A percentile compares a stretch with the other conserved stretches of the same genome.
These are phyloP conservation scores for Syzygium malaccense DNA, from an alignment of 441 rosid genomes.

Conservation along the genomic window DNA sequence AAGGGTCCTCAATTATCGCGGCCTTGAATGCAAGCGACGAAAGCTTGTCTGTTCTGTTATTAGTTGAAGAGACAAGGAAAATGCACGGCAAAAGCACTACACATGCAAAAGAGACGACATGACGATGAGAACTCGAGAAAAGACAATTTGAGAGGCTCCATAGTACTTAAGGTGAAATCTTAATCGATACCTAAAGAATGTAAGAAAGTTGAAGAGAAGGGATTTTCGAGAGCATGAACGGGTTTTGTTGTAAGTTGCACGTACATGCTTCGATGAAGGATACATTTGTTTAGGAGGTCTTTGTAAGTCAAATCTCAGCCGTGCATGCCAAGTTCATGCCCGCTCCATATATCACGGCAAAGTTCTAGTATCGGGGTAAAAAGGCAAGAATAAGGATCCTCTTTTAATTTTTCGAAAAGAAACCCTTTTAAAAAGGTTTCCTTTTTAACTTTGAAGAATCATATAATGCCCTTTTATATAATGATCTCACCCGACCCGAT, in stretches of 20 bases:
- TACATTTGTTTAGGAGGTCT: accelerated
- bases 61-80: background rate
- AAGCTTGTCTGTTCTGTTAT: background rate
- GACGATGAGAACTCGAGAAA: background rate
- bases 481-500: background rate
- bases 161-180: background rate
- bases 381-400: background rate
- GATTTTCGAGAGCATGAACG: accelerated
- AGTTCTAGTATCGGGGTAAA: too few species aligned
- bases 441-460: background rate
- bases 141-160: background rate
- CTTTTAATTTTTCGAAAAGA: background rate
- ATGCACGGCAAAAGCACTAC: background rate
- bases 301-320: background rate
- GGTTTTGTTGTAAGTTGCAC: accelerated
- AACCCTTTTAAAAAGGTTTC: background rate
- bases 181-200: accelerated
- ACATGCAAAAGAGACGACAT: background rate
- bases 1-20: background rate
- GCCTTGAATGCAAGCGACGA: background rate
- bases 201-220: accelerated
- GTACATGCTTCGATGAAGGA: background rate
- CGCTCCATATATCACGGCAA: accelerated
- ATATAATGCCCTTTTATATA: too few species aligned
- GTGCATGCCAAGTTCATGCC: background rate